Conservation (phyloP, 495 filamentous ascomycete genomes). For the Jackrogersella multiformis region DNA sequence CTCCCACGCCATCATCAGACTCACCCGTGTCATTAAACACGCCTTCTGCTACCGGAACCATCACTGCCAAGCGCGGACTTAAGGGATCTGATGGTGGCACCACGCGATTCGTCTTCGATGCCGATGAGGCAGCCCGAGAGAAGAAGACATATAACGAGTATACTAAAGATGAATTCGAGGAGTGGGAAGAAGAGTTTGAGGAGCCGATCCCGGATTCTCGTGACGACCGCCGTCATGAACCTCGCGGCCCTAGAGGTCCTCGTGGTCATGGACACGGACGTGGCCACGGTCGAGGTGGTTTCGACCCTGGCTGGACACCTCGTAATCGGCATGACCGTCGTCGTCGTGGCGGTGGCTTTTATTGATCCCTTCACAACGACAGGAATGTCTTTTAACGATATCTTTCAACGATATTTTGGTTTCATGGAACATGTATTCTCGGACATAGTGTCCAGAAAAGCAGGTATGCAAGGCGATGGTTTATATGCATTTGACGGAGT, state of each 20-base stretch:
- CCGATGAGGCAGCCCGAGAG: conserved; percentile 76
- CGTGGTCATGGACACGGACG: conserved; percentile 41
- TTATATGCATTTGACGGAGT: conserved; percentile 32
- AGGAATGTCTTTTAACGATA: background rate
- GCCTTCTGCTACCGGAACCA: conserved; percentile 45
- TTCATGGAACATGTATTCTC: background rate
- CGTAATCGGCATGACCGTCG: conserved; percentile 42
- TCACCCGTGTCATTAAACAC: conserved; percentile 53
- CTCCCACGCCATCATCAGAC: conserved; percentile 45
- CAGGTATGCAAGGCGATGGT: background rate
- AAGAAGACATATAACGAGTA: conserved; percentile 70
- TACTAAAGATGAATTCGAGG: conserved; percentile 80
- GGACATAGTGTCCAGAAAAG: conserved; percentile 4
- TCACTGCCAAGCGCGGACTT: conserved; percentile 53
- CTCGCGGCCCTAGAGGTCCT: conserved; percentile 44
- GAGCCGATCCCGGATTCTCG: conserved; percentile 54
- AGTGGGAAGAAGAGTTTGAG: conserved; percentile 74
- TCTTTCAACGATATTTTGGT: background rate
- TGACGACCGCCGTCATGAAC: conserved; percentile 44
- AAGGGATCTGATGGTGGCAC: conserved; percentile 74
- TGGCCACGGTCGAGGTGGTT: conserved; percentile 44
- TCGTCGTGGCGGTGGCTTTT: conserved; percentile 40
- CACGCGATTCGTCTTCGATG: conserved; percentile 89
- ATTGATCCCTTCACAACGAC: conserved; percentile 5
- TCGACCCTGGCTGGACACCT: conserved; percentile 33